A percentile compares a stretch with the other conserved stretches of the same genome.
Evolutionary conservation across 2,329 filamentous ascomycete genomes (phyloP).

Genomic region (Diaporthe amygdali): DNA sequence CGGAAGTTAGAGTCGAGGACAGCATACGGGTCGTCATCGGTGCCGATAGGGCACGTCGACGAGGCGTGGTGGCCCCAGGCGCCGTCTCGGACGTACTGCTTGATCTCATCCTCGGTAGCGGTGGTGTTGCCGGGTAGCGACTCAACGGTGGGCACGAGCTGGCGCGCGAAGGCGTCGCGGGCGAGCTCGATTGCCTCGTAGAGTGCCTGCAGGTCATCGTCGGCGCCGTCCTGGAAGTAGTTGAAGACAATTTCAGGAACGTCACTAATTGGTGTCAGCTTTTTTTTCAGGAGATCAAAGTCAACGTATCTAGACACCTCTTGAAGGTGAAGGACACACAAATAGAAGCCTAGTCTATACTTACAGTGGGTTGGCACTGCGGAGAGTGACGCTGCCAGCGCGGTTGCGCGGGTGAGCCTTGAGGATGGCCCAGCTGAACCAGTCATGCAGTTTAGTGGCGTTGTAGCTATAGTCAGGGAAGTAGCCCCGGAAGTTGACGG

Average conservation of each 20-base stretch:
- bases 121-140: neutral
- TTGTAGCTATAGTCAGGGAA: slow-evolving; percentile 28
- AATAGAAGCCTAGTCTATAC: no score
- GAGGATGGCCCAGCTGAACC: slow-evolving; percentile 29
- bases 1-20: slow-evolving; percentile 18
- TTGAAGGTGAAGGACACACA: no score
- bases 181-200: slow-evolving; percentile 15
- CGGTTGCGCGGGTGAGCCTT: slow-evolving; percentile 32
- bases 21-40: neutral
- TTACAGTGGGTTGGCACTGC: slow-evolving; percentile 25
- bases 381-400: slow-evolving; percentile 28
- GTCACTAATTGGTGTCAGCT: no score
- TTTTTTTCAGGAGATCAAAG: no score
- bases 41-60: slow-evolving; percentile 8
- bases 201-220: neutral
- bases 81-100: slow-evolving; percentile 2
- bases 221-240: slow-evolving; percentile 49
- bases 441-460: slow-evolving; percentile 12
- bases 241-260: slow-evolving; percentile 51
- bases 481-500: slow-evolving; percentile 26
- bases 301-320: no score
- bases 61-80: slow-evolving; percentile 18
- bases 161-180: slow-evolving; percentile 3
- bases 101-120: neutral
- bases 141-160: slow-evolving; percentile 1